Conservation (phyloP, 2,329 filamentous ascomycete genomes). For the Byssoonygena ceratinophila region DNA sequence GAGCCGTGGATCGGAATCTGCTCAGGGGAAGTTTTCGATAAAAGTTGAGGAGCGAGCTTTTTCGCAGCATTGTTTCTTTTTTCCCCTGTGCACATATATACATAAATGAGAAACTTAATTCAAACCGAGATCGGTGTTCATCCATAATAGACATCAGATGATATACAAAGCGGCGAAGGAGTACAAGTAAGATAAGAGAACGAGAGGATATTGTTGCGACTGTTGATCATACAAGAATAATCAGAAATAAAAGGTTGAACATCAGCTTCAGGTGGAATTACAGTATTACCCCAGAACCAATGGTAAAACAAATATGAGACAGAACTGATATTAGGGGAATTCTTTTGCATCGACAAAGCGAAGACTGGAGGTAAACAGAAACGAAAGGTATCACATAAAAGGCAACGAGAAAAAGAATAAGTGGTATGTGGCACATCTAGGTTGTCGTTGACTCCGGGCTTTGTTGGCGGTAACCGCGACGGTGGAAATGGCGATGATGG, state of each 20-base stretch:
- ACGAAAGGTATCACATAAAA: background rate
- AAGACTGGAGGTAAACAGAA: background rate
- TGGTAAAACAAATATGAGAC: background rate
- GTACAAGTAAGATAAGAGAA: no score
- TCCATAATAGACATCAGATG: background rate
- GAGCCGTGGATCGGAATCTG: slow-evolving; percentile 1
- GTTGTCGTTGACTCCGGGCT: background rate
- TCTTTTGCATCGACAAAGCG: background rate
- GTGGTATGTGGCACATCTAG: background rate
- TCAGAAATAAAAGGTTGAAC: background rate
- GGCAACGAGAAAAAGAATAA: background rate
- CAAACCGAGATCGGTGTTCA: background rate
- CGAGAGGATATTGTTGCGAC: background rate
- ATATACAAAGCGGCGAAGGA: background rate
- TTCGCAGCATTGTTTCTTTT: background rate
- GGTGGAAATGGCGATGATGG: background rate
- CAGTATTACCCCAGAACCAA: background rate
- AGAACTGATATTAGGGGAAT: background rate
- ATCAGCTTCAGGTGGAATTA: background rate
- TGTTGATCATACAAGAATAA: background rate
- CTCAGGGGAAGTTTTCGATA: slow-evolving; percentile 7
- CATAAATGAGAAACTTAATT: background rate
- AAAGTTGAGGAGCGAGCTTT: no score
- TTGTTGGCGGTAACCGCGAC: background rate
- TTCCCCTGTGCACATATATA: background rate